phyloP scores from a whole-genome alignment of 2,329 filamentous ascomycete species.

The Geosmithia flava region DNA sequence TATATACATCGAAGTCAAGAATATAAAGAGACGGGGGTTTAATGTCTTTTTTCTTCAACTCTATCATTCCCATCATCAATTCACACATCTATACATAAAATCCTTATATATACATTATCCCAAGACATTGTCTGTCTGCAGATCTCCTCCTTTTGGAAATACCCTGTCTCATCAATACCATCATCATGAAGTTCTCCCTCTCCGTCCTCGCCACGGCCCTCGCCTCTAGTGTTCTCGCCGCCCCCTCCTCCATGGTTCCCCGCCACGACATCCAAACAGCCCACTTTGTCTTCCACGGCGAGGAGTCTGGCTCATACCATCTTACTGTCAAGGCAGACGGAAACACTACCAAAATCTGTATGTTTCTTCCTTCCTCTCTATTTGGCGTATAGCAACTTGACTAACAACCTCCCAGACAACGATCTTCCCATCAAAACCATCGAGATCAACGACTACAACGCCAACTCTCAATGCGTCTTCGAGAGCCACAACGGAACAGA shows the following conservation, averaged over 20 bases:
- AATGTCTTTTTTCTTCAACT: too few species aligned
- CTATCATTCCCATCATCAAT: too few species aligned
- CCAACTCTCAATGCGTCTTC: constrained; percentile 29
- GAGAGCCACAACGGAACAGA: constrained; percentile 13
- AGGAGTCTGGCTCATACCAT: constrained; percentile 22
- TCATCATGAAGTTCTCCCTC: constrained; percentile 10
- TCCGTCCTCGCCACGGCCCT: constrained; percentile 5
- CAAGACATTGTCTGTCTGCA: background rate
- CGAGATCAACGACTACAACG: constrained; percentile 29
- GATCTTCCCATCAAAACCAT: constrained; percentile 24
- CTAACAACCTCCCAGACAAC: constrained; percentile 17
- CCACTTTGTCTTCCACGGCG: constrained; percentile 30
- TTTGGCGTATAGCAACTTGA: background rate
- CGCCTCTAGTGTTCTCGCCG: constrained; percentile 1
- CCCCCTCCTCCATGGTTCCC: background rate
- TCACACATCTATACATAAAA: background rate
- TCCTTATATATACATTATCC: background rate
- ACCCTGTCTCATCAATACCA: background rate
- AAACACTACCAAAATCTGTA: constrained; percentile 21
- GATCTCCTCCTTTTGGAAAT: background rate
- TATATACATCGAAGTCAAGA: too few species aligned
- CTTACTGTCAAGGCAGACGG: constrained; percentile 30
- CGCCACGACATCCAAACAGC: constrained; percentile 19
- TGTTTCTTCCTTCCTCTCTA: constrained; percentile 2
- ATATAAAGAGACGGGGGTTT: too few species aligned